These are phyloP conservation scores for Eucalyptus regnans DNA, from an alignment of 345 rosid genomes.

Conservation along the genomic window DNA sequence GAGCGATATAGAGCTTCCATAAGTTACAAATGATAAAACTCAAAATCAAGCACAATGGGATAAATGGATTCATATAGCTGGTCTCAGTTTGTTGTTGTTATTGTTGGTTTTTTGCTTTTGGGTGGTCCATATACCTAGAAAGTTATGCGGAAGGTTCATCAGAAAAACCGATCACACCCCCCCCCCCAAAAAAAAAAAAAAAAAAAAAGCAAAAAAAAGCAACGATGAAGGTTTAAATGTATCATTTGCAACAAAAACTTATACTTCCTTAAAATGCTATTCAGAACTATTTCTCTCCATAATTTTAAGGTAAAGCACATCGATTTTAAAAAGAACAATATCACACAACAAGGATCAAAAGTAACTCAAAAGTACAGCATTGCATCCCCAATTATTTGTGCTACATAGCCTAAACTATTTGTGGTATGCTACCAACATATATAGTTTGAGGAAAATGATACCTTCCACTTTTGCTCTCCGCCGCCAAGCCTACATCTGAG, in stretches of 20 bases:
- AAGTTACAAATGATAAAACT: background rate
- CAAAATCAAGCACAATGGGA: background rate
- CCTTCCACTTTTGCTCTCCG: conserved; percentile 98
- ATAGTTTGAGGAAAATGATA: conserved; percentile 1
- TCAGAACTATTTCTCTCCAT: background rate
- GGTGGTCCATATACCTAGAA: background rate
- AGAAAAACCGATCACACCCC: background rate
- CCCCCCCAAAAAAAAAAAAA: too few species aligned
- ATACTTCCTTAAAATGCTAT: background rate
- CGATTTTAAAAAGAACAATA: background rate
- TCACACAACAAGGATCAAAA: background rate
- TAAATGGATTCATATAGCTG: background rate
- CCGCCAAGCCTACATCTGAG: conserved; percentile 97
- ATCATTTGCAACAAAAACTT: background rate
- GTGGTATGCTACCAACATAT: background rate
- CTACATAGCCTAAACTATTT: background rate
- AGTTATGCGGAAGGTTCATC: background rate
- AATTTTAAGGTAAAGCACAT: background rate
- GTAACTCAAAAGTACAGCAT: background rate
- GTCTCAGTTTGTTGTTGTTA: background rate
- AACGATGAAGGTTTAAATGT: background rate
- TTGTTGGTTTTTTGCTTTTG: background rate
- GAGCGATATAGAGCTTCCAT: background rate
- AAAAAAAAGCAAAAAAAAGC: background rate
- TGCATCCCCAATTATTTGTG: background rate